phyloP scores from a whole-genome alignment of 805 yeast genomes.

The Kluyveromyces starmeri region DNA sequence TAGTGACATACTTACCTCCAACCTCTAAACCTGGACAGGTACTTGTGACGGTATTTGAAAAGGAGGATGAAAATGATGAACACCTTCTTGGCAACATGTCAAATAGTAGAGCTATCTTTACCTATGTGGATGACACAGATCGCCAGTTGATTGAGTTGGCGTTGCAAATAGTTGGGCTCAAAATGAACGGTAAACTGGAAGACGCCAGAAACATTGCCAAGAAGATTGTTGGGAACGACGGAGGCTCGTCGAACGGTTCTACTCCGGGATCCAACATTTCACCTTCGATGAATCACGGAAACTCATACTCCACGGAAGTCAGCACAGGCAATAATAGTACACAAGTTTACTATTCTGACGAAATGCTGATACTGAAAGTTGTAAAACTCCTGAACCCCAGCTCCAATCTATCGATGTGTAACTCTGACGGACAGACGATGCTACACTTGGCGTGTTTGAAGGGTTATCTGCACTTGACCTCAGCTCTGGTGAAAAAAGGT shows the following conservation, averaged over 20 bases:
- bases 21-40: conserved; percentile 87
- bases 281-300: conserved; percentile 14
- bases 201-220: conserved; percentile 92
- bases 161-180: conserved; percentile 89
- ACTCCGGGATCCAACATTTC: conserved; percentile 11
- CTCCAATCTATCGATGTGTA: conserved; percentile 79
- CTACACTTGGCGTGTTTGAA: conserved; percentile 76
- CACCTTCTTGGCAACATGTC: conserved; percentile 8
- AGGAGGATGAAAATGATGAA: conserved; percentile 7
- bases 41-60: conserved; percentile 60
- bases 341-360: conserved; percentile 26
- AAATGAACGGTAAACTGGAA: conserved; percentile 92
- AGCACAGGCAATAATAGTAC: neutral
- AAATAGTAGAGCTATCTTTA: conserved; percentile 45
- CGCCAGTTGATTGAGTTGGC: conserved; percentile 91
- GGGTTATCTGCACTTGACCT: conserved; percentile 55
- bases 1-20: conserved; percentile 91
- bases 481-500: conserved; percentile 54
- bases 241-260: conserved; percentile 18
- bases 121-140: conserved; percentile 93
- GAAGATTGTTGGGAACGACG: conserved; percentile 63
- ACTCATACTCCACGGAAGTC: conserved; percentile 6
- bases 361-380: conserved; percentile 36
- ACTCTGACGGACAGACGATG: conserved; percentile 77
- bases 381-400: conserved; percentile 60